Evolutionary conservation across 768 basidiomycete genomes (phyloP), one percentile per base, ranked within the genome.

Genomic region (Boletus rubescentipes): DNA sequence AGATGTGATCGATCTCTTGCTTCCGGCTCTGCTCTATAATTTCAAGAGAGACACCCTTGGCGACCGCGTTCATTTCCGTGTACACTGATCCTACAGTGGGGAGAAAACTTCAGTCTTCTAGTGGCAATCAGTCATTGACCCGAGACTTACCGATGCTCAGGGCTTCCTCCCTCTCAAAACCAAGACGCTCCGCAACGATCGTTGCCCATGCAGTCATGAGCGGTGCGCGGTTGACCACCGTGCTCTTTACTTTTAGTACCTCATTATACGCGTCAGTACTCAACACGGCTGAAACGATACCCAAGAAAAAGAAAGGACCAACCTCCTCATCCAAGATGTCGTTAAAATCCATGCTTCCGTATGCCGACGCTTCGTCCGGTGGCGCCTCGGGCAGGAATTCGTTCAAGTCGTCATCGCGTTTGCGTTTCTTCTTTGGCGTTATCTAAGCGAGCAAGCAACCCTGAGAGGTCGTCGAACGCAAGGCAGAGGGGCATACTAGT

Each of bases 151-250:
- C 93, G 51, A 98, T 91, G 58, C 91, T 94, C 37, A 98, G 74
- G 2, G 96, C 91, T 72, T 98, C 96, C 63, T 91, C 86, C 54
- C 87, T 77, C 46, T 84, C 80, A 69, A 98, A 98, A 2, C 93
- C 91, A 57, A 97, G 77, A 36, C 85, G 79, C 61, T 93, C 91
- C 4, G 91, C 89, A 26, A 98, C 91, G 32, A 92, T 72, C 47
- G 80, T 89, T 2, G 92, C 85, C 96, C 96, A 98, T 2, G 89
- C 93, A 51, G 87, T 93, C 90, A 98, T 91, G 41, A 98, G 78
- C 0, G 96, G 96, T 1, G 96, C 95, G 21, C 96, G 85, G 69
- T 98, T 98, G 41, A 91, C 79, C 18, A 92, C 78, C 18, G 83
- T 77, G 9, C 75, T 77, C 59, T 91, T 87, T 18, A 69, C 70